Evolutionary conservation across 192 early-diverging fungal species (phyloP).

Genomic region (Backusella tarrabulga): DNA sequence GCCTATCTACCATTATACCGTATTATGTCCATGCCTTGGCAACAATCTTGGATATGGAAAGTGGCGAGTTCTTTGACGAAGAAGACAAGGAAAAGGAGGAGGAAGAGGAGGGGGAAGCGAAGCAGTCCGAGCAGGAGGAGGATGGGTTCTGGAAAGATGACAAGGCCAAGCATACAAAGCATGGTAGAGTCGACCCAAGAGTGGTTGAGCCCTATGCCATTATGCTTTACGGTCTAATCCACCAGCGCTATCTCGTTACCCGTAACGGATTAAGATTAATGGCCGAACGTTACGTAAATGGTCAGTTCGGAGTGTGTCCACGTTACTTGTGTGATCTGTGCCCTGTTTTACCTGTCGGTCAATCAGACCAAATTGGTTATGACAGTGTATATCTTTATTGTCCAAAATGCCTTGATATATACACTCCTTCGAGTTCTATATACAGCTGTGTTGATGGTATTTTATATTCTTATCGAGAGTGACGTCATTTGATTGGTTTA

Average conservation of each 20-base stretch:
- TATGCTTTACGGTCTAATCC: slow-evolving; percentile 91
- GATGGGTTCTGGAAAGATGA: slow-evolving; percentile 32
- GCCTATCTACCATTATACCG: slow-evolving; percentile 75
- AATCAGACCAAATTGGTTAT: slow-evolving; percentile 61
- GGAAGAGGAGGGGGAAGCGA: not conserved
- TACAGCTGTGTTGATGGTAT: slow-evolving; percentile 68
- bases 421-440: slow-evolving; percentile 66
- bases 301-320: slow-evolving; percentile 76
- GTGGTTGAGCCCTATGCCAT: slow-evolving; percentile 80
- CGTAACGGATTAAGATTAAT: slow-evolving; percentile 82
- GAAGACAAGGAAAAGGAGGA: slow-evolving; percentile 3
- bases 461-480: not conserved
- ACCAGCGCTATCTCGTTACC: slow-evolving; percentile 89
- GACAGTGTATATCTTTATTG: slow-evolving; percentile 79
- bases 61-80: slow-evolving; percentile 21
- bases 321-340: slow-evolving; percentile 64
- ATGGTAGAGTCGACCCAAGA: slow-evolving; percentile 3
- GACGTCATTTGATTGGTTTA: slow-evolving; percentile 25
- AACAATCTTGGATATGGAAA: slow-evolving; percentile 87
- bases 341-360: slow-evolving; percentile 66
- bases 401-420: slow-evolving; percentile 76
- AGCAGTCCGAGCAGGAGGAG: slow-evolving; percentile 6
- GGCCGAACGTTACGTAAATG: slow-evolving; percentile 72
- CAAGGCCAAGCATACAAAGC: not conserved
- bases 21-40: slow-evolving; percentile 89